These are phyloP conservation scores for Daldinia concentrica DNA, from an alignment of 495 filamentous ascomycete species.

Conservation along the genomic window DNA sequence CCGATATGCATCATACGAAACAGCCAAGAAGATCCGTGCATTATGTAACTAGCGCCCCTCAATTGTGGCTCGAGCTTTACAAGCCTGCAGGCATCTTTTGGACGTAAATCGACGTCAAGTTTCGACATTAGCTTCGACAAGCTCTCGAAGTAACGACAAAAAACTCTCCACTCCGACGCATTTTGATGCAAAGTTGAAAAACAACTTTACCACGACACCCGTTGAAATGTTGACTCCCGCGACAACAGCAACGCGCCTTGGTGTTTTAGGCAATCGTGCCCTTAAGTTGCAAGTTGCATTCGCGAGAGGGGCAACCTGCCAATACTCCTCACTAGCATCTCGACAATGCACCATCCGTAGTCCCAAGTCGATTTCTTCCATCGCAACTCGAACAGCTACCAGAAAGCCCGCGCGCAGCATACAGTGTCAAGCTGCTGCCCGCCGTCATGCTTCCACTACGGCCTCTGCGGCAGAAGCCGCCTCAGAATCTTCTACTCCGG, in stretches of 20 bases:
- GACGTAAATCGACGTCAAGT: slow-evolving; percentile 33
- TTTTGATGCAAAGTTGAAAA: slow-evolving; percentile 14
- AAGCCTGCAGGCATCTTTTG: slow-evolving; percentile 12
- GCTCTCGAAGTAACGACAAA: slow-evolving; percentile 9
- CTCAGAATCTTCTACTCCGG: slow-evolving; percentile 41
- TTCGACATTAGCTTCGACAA: slow-evolving; percentile 29
- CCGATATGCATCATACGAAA: neutral
- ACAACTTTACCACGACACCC: slow-evolving; percentile 1
- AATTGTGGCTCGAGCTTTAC: slow-evolving; percentile 35
- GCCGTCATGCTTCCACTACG: slow-evolving; percentile 51
- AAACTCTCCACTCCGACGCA: slow-evolving; percentile 11
- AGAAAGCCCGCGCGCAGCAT: slow-evolving; percentile 30
- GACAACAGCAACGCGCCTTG: slow-evolving; percentile 41
- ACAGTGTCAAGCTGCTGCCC: slow-evolving; percentile 41
- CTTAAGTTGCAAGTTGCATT: slow-evolving; percentile 43
- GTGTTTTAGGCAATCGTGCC: slow-evolving; percentile 37
- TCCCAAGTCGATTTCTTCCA: slow-evolving; percentile 32
- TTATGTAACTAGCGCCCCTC: neutral
- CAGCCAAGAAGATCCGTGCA: neutral
- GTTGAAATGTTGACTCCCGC: slow-evolving; percentile 45
- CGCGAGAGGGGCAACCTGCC: slow-evolving; percentile 42
- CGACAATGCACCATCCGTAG: slow-evolving; percentile 37
- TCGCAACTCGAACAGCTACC: slow-evolving; percentile 13
- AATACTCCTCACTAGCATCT: slow-evolving; percentile 37
- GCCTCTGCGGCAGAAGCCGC: slow-evolving; percentile 39